Base-by-base conservation (phyloP, 1,284 basidiomycete genomes). In the Farysia itapuensis region DNA sequence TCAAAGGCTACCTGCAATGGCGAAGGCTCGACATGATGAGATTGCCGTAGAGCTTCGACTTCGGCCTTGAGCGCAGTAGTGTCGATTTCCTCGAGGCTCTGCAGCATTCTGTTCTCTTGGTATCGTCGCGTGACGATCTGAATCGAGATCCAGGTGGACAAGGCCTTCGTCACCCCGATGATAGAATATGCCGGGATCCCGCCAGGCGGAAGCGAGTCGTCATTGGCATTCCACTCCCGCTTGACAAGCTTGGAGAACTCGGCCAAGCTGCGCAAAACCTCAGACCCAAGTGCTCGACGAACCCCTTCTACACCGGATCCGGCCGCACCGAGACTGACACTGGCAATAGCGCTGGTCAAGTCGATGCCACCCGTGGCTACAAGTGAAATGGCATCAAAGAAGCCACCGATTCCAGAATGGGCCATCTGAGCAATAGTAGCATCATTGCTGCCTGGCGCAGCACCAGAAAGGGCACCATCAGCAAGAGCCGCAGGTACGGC, bases 361-460 rank as follows among this genome's bases (percentile, higher is more conserved):
- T 72, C 65, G 41, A 72, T 68, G 9, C 65, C 65, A 12, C 70
- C 70, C 1, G 68, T 46, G 18, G 70, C 70, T 15, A 72, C 49
- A 2, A 59, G 43, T 7, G 45, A 58, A 32, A 72, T 64, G 11
- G 59, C 42, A 32, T 72, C 67, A 35, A 70, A 72, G 38, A 72
- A 50, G 22, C 47, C 54, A 1, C 65, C 70, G 11, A 72, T 69
- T n/a, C 58, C 44, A 5, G 57, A 45, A 21, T 72, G 64, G 0
- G 66, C 61, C 7, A 41, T 41, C 14, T 39, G 19, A 9, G 66
- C 37, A n/a, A 54, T 47, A 6, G 49, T 50, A 2, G 67, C 51
- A 0, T 20, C 20, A 35, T 41, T 13, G 26, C 39, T 43, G 9
- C 48, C 46, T 0, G 67, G 65, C 7, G 47, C 54, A 12, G 50